Conservation (phyloP, 179 eudicot genomes). For the Pouteria campechiana region DNA sequence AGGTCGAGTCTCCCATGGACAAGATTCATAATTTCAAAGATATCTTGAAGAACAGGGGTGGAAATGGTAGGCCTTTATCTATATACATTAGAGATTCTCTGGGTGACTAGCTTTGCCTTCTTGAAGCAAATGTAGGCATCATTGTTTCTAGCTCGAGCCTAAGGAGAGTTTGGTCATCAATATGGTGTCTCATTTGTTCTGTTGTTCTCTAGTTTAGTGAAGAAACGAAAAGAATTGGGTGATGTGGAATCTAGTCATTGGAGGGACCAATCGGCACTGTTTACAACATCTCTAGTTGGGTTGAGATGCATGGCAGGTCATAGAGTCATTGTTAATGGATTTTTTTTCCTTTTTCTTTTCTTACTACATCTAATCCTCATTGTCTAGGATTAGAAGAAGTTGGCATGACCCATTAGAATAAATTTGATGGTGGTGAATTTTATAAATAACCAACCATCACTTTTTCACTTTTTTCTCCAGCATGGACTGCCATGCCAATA, state of each 20-base stretch:
- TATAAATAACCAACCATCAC: too few relatives aligned
- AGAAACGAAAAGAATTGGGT: conserved; percentile 41
- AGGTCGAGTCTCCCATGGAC: conserved; percentile 76
- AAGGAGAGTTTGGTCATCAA: conserved; percentile 59
- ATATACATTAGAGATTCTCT: conserved; percentile 82
- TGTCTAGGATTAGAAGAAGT: too few relatives aligned
- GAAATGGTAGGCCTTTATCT: conserved; percentile 27
- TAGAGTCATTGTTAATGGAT: too few relatives aligned
- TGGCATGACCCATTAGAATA: too few relatives aligned
- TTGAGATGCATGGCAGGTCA: conserved; percentile 68
- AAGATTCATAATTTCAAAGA: conserved; percentile 52
- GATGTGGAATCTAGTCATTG: conserved; percentile 32
- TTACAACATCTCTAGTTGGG: conserved; percentile 78
- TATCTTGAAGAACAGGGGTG: conserved; percentile 23
- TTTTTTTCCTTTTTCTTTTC: too few relatives aligned
- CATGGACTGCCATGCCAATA: too few relatives aligned
- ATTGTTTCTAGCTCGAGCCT: conserved; percentile 70
- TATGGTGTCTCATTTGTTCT: conserved; percentile 75
- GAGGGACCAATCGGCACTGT: conserved; percentile 63
- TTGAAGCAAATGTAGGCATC: conserved; percentile 76
- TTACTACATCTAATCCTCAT: too few relatives aligned
- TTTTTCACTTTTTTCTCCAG: too few relatives aligned
- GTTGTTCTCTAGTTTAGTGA: conserved; percentile 46
- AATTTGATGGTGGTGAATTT: too few relatives aligned
- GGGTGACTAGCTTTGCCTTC: conserved; percentile 91